Evolutionary conservation across 305 asterid genomes (phyloP), one percentile per base, ranked within the genome.

Genomic region (Galium porrigens): DNA sequence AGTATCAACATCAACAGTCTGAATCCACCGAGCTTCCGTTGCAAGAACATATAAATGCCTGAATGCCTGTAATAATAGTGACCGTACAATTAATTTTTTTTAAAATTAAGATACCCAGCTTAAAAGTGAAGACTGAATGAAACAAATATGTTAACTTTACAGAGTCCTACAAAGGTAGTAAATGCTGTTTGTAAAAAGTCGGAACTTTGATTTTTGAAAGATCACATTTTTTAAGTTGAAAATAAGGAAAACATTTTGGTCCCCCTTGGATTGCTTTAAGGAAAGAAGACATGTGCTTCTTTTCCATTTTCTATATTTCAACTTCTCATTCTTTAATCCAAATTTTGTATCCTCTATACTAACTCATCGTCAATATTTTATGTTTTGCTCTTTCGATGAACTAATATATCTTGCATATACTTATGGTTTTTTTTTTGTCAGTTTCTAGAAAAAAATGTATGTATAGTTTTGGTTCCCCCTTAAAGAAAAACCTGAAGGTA

Each of bases 11-110:
- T 87, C 97, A 73, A 92, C 85, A 63, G 99, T 92, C 71, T 92
- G 99, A 81, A 92, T 78, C 91, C 96, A 89, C 27, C 99, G 95
- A 72, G 94, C 97, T 87, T 92, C 99, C 42, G 95, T 83, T 65
- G 96, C 96, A 76, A 92, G 94, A 72, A 89, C 96, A 81, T 92
- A 89, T 77, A 92, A 84, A 82, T 92, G 99, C 76, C 99, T 82
- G 86, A 85, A 89, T 67, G 99, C 97, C 99, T 92, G 87, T 22
- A 18, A 68, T 44, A 72, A 70, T 14, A 57, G 62, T 42, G 25
- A 49, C 17, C 39, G 15, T 49, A 3, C 42, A 11, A 15, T 54
- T n/a, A 55, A 49, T 9, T 14, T 3, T 6, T 7, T 14, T 1
- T 49, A 32, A 68, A 33, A 54, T 60, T 36, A 17, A 58, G 55